Evolutionary conservation across 139 green algal species (phyloP), one percentile per base, ranked within the genome.

Genomic region (Chlamydomonas applanata): DNA sequence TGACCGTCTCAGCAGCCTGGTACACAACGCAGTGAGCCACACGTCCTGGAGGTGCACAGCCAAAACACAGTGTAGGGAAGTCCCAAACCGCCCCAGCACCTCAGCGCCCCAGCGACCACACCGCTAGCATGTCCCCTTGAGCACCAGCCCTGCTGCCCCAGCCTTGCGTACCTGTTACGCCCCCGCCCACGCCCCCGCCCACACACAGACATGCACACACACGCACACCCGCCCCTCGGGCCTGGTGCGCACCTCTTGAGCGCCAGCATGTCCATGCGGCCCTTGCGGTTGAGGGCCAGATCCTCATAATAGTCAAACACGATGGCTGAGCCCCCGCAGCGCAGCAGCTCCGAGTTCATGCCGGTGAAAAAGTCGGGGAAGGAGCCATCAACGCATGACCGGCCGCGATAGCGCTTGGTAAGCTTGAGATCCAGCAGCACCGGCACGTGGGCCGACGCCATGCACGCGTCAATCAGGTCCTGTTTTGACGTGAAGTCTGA

Each of bases 201-300:
- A n/a, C n/a, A n/a, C n/a, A n/a, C n/a, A n/a, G n/a, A n/a, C n/a
- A n/a, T n/a, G n/a, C n/a, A n/a, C n/a, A n/a, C n/a, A n/a, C n/a
- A n/a, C n/a, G n/a, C n/a, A n/a, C n/a, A n/a, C n/a, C n/a, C n/a
- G n/a, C n/a, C n/a, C n/a, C n/a, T n/a, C n/a, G n/a, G n/a, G n/a
- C n/a, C n/a, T n/a, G n/a, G 40, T 44, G 5, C 67, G 20, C 46
- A 79, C 74, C 78, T 40, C 76, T 85, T 85, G 2, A 88, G 62
- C 60, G 74, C 74, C 33, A 88, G 76, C 83, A 88, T 88, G 74
- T 88, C 83, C 73, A 88, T 80, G 60, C 83, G 83, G 32, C 79
- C 78, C 34, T 82, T 82, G 66, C 78, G 72, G 14, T 62, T 57
- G 9, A 83, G 56, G 34, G 59, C 61, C 52, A 35, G 52, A 59